Conservation (phyloP, 345 rosid genomes). For the Microthlaspi erraticum region DNA sequence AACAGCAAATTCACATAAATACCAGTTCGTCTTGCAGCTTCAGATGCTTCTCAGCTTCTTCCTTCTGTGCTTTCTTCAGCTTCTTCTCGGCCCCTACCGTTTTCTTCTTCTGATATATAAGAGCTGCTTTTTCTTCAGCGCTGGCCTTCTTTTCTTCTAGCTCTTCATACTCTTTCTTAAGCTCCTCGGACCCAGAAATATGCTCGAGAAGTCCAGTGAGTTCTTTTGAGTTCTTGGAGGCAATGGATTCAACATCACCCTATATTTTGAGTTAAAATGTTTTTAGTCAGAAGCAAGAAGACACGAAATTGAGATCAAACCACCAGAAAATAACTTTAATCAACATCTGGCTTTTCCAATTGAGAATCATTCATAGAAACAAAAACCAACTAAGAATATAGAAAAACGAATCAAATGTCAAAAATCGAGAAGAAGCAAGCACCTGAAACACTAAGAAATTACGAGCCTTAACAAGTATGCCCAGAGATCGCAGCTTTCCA, state of each 20-base stretch:
- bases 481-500: slow-evolving; percentile 70
- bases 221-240: slow-evolving; percentile 94
- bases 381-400: background rate
- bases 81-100: slow-evolving; percentile 83
- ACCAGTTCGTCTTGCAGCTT: slow-evolving; percentile 93
- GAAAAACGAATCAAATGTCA: background rate
- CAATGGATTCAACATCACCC: slow-evolving; percentile 99
- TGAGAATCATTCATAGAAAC: slow-evolving; percentile 1
- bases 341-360: too few species aligned
- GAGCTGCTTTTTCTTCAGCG: slow-evolving; percentile 88
- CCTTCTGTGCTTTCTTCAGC: slow-evolving; percentile 97
- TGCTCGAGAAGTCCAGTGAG: slow-evolving; percentile 89
- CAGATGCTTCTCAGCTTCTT: slow-evolving; percentile 95
- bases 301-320: slow-evolving; percentile 15
- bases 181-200: slow-evolving; percentile 95
- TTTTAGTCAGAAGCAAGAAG: background rate
- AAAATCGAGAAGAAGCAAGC: slow-evolving; percentile 1
- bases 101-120: slow-evolving; percentile 82
- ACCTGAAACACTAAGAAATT: slow-evolving; percentile 99
- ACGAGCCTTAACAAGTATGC: slow-evolving; percentile 96
- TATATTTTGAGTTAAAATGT: slow-evolving; percentile 38
- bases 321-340: background rate
- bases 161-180: slow-evolving; percentile 86
- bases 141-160: slow-evolving; percentile 75
- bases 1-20: slow-evolving; percentile 20